These are phyloP conservation scores for Amauroascus verrucosus DNA, from an alignment of 2,329 filamentous ascomycete species.

Conservation along the genomic window DNA sequence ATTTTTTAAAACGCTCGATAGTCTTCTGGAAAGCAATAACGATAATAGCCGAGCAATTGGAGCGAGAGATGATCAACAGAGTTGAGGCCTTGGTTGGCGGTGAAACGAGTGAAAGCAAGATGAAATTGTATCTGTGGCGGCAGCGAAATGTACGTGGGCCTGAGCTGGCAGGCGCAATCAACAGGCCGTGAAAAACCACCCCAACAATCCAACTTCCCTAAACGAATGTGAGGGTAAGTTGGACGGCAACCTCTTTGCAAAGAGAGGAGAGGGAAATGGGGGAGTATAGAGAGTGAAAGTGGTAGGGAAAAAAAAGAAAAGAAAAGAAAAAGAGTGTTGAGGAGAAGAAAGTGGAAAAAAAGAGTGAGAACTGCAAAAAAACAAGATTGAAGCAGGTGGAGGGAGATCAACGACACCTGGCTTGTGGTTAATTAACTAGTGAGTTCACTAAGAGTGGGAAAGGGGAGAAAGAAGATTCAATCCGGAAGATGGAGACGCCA, in stretches of 20 bases:
- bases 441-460: too few species aligned
- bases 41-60: conserved; percentile 1
- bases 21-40: neutral
- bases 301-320: neutral
- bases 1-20: neutral
- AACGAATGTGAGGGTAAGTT: conserved; percentile 6
- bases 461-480: neutral
- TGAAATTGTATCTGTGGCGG: neutral
- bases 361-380: neutral
- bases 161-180: conserved; percentile 6
- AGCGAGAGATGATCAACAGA: neutral
- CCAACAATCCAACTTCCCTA: conserved; percentile 5
- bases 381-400: conserved; percentile 7
- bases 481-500: neutral
- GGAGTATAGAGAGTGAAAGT: neutral
- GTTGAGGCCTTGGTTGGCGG: neutral
- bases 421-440: too few species aligned
- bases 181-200: neutral
- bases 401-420: conserved; percentile 8
- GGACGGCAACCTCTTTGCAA: neutral
- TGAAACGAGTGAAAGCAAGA: conserved; percentile 6
- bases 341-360: neutral
- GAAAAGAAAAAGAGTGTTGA: neutral
- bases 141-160: neutral
- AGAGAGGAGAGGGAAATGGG: neutral